Evolutionary conservation across 495 filamentous ascomycete genomes (phyloP).

Genomic region (Penicillium silybi): DNA sequence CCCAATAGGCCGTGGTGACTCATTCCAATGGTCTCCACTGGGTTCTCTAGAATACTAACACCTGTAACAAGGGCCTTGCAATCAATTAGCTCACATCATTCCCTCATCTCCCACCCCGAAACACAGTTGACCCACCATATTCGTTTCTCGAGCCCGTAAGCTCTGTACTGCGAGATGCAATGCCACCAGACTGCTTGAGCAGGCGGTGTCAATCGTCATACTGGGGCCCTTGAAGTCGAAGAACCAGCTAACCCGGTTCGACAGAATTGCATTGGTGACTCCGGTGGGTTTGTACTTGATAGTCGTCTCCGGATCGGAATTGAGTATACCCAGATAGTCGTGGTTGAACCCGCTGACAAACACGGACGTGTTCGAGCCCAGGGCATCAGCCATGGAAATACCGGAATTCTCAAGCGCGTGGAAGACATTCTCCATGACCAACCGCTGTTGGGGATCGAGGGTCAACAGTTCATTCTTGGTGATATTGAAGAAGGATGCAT

Average conservation of each 20-base stretch:
- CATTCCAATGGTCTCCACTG: slow-evolving; percentile 17
- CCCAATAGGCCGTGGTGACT: slow-evolving; percentile 30
- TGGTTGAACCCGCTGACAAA: slow-evolving; percentile 29
- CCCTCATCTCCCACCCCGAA: background rate
- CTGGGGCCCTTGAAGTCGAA: slow-evolving; percentile 41
- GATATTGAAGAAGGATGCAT: slow-evolving; percentile 55
- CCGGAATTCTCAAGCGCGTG: slow-evolving; percentile 40
- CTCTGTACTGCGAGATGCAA: slow-evolving; percentile 32
- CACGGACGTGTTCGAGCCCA: slow-evolving; percentile 32
- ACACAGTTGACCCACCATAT: slow-evolving; percentile 17
- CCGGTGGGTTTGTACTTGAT: slow-evolving; percentile 27
- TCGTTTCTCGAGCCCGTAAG: slow-evolving; percentile 38
- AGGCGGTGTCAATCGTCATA: slow-evolving; percentile 40
- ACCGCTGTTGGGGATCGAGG: slow-evolving; percentile 45
- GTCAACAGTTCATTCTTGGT: slow-evolving; percentile 46
- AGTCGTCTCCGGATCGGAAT: slow-evolving; percentile 19
- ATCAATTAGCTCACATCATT: background rate
- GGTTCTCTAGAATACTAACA: slow-evolving; percentile 20
- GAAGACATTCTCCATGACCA: slow-evolving; percentile 56
- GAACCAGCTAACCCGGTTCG: slow-evolving; percentile 43
- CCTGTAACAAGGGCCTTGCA: slow-evolving; percentile 22
- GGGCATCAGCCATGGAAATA: slow-evolving; percentile 16
- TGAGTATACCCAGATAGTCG: slow-evolving; percentile 22
- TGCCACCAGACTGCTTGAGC: slow-evolving; percentile 36
- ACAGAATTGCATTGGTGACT: slow-evolving; percentile 33